Percentiles rank a stretch among this genome's conserved stretches.
Conservation (phyloP, 331 rosid genomes). For the Acacia concinna region DNA sequence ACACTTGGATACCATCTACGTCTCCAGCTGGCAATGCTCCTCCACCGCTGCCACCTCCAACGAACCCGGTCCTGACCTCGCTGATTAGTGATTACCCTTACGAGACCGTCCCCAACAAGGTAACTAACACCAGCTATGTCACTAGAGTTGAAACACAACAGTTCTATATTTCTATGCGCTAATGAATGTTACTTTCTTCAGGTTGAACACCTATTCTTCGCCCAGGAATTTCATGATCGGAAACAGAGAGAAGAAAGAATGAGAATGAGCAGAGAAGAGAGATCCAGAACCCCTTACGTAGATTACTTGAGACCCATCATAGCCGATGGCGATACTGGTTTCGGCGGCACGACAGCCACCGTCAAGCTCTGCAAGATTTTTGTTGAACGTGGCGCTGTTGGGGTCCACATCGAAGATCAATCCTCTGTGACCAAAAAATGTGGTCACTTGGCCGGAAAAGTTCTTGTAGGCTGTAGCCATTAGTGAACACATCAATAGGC, state of each 20-base stretch:
- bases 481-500: constrained; percentile 85
- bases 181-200: background rate
- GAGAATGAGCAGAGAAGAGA: constrained; percentile 77
- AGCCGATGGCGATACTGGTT: constrained; percentile 93
- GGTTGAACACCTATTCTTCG: constrained; percentile 88
- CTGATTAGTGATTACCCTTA: constrained; percentile 97
- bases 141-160: background rate
- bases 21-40: constrained; percentile 99
- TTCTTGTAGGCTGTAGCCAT: constrained; percentile 73
- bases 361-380: constrained; percentile 96
- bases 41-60: constrained; percentile 88
- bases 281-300: constrained; percentile 68
- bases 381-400: constrained; percentile 95
- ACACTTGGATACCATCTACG: constrained; percentile 87
- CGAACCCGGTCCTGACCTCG: constrained; percentile 98
- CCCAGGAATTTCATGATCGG: constrained; percentile 90
- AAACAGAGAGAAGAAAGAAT: constrained; percentile 88
- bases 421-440: constrained; percentile 87
- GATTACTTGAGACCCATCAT: constrained; percentile 92
- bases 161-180: background rate
- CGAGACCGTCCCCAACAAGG: constrained; percentile 96
- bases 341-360: constrained; percentile 87
- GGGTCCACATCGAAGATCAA: constrained; percentile 97
- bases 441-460: constrained; percentile 98
- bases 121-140: too few species aligned